A percentile compares a stretch with the other conserved stretches of the same genome.
Evolutionary conservation across 2,329 filamentous ascomycete genomes (phyloP).

Genomic region (Alternaria sp.): DNA sequence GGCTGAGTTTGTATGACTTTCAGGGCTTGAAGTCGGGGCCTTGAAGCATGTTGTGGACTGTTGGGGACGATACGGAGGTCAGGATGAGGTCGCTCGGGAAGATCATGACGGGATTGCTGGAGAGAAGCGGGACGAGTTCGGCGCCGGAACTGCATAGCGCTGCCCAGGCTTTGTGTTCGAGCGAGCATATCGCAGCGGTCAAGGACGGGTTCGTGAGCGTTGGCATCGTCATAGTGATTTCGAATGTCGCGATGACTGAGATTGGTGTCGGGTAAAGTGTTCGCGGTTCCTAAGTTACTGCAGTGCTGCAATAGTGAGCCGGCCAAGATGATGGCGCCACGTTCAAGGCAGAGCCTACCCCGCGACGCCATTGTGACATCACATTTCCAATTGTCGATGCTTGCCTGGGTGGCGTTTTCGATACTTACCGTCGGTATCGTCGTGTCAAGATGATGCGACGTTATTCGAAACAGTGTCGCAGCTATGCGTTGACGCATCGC

Average conservation of each 20-base stretch:
- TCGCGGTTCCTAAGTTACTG: neutral
- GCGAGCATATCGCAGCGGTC: slow-evolving; percentile 35
- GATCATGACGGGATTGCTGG: slow-evolving; percentile 50
- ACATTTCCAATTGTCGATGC: neutral
- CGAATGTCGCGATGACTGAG: neutral
- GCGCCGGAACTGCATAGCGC: slow-evolving; percentile 44
- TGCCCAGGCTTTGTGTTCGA: slow-evolving; percentile 46
- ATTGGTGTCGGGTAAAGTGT: neutral
- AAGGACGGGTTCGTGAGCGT: slow-evolving; percentile 30
- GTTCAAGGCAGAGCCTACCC: slow-evolving; percentile 5
- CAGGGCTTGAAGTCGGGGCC: slow-evolving; percentile 28
- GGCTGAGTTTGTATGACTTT: slow-evolving; percentile 34
- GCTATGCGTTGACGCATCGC: neutral
- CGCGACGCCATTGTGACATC: slow-evolving; percentile 20
- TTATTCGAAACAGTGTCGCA: neutral
- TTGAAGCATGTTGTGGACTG: slow-evolving; percentile 29
- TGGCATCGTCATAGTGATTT: slow-evolving; percentile 14
- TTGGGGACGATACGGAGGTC: slow-evolving; percentile 39
- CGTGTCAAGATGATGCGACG: neutral
- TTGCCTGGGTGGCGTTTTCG: neutral
- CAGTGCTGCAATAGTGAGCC: neutral
- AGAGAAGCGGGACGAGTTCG: slow-evolving; percentile 40
- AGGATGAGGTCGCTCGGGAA: slow-evolving; percentile 48
- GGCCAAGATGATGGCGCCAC: neutral
- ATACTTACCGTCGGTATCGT: neutral